Evolutionary conservation across 495 filamentous ascomycete genomes (phyloP).

Genomic region (Achaetomiella virescens): DNA sequence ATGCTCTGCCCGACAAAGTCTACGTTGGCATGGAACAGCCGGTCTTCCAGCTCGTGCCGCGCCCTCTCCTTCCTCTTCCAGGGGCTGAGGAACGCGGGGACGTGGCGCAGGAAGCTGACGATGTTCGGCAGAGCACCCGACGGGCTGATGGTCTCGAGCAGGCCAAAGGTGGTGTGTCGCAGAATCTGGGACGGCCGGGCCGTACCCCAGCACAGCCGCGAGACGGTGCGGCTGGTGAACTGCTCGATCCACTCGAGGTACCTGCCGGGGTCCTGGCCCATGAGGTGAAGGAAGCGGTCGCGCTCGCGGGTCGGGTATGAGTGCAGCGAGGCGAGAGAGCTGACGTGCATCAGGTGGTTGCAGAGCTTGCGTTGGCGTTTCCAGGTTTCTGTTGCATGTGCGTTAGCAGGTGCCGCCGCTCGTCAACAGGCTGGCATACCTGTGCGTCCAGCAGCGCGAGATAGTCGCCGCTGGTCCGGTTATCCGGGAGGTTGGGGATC

Average conservation of each 20-base stretch:
- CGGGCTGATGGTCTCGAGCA: slow-evolving; percentile 53
- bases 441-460: slow-evolving; percentile 49
- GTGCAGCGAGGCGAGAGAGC: slow-evolving; percentile 39
- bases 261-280: slow-evolving; percentile 33
- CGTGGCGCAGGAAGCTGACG: slow-evolving; percentile 37
- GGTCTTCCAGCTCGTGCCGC: slow-evolving; percentile 35
- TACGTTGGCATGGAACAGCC: slow-evolving; percentile 34
- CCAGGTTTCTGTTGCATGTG: slow-evolving; percentile 42
- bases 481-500: slow-evolving; percentile 48
- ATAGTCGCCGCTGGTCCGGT: slow-evolving; percentile 51
- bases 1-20: slow-evolving; percentile 35
- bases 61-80: slow-evolving; percentile 47
- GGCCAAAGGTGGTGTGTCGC: slow-evolving; percentile 49
- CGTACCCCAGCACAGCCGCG: slow-evolving; percentile 52
- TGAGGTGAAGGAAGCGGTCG: slow-evolving; percentile 47
- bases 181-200: slow-evolving; percentile 42
- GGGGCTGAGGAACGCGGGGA: slow-evolving; percentile 40
- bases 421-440: slow-evolving; percentile 27
- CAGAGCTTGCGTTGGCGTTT: slow-evolving; percentile 54
- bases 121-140: slow-evolving; percentile 50
- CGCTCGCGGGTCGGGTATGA: slow-evolving; percentile 49
- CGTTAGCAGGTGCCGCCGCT: not conserved
- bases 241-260: slow-evolving; percentile 54
- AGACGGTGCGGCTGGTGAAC: slow-evolving; percentile 54
- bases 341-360: slow-evolving; percentile 47